These are phyloP conservation scores for Mortierella sp. DNA, from an alignment of 371 early-diverging fungal genomes.

Conservation along the genomic window DNA sequence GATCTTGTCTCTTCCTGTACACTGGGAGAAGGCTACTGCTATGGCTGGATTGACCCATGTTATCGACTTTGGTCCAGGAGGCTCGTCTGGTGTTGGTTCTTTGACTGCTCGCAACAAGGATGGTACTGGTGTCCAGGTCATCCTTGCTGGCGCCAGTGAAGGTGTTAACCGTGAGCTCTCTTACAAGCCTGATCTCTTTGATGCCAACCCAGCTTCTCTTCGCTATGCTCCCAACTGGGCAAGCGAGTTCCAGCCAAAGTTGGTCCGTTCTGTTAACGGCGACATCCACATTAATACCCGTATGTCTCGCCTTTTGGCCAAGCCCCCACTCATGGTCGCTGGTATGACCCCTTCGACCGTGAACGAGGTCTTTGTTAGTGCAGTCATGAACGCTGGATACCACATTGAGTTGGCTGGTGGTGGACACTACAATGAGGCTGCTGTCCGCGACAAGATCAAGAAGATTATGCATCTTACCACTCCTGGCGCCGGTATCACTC, in stretches of 20 bases:
- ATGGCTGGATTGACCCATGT: conserved; percentile 84
- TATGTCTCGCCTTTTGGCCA: conserved; percentile 89
- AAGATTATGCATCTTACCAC: conserved; percentile 81
- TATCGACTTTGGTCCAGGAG: conserved; percentile 96
- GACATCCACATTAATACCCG: conserved; percentile 90
- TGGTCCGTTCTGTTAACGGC: conserved; percentile 74
- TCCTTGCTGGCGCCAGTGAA: conserved; percentile 82
- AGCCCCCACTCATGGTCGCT: conserved; percentile 92
- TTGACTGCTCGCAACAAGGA: conserved; percentile 95
- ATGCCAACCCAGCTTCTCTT: conserved; percentile 83
- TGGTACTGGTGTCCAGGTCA: conserved; percentile 93
- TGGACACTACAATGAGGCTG: conserved; percentile 91
- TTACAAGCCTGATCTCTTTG: conserved; percentile 88
- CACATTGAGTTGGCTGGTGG: conserved; percentile 96
- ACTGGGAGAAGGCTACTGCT: conserved; percentile 91
- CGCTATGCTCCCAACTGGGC: conserved; percentile 93
- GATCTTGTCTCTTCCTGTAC: conserved; percentile 85
- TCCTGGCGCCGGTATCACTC: conserved; percentile 90
- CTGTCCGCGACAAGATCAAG: conserved; percentile 86
- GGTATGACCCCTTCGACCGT: conserved; percentile 94
- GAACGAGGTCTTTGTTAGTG: conserved; percentile 81
- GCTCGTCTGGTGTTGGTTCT: conserved; percentile 88
- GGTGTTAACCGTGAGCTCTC: conserved; percentile 78
- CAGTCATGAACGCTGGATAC: conserved; percentile 95
- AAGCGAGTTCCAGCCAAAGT: conserved; percentile 86